A percentile compares a stretch with the other conserved stretches of the same genome.
These are phyloP conservation scores for Cyclotella baltica DNA, from an alignment of 108 stramenopile genomes.

Conservation along the genomic window DNA sequence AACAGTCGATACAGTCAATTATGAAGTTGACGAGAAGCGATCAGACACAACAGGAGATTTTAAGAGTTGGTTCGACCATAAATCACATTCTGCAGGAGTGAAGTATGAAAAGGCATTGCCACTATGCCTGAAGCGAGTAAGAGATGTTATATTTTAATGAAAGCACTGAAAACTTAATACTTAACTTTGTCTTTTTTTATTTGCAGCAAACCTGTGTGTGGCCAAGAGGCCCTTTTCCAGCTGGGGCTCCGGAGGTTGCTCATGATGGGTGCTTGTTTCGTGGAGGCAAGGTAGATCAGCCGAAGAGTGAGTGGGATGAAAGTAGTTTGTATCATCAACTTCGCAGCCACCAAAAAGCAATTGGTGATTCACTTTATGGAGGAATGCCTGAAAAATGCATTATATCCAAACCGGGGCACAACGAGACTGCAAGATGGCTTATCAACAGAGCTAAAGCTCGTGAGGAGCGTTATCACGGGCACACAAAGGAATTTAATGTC, in stretches of 20 bases:
- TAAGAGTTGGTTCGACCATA: constrained; percentile 4
- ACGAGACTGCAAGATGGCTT: neutral
- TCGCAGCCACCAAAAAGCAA: neutral
- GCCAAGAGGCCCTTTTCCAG: constrained; percentile 1
- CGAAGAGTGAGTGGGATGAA: constrained; percentile 9
- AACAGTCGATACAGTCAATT: constrained; percentile 6
- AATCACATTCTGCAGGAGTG: neutral
- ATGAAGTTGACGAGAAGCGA: neutral
- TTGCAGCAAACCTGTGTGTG: constrained; percentile 11
- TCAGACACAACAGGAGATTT: neutral
- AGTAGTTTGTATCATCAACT: neutral
- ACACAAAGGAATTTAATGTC: neutral
- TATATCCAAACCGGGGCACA: neutral
- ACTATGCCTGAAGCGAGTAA: neutral
- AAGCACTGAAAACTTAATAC: neutral
- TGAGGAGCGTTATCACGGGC: constrained; percentile 6
- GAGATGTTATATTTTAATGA: neutral
- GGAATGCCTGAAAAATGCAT: constrained; percentile 16
- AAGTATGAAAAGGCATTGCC: constrained; percentile 12
- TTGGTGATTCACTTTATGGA: constrained; percentile 16
- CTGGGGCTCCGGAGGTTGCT: constrained; percentile 5
- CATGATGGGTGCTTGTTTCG: constrained; percentile 18
- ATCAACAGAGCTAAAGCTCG: constrained; percentile 10
- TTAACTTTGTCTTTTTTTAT: neutral
- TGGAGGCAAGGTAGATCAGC: neutral